phyloP scores from a whole-genome alignment of 2,329 filamentous ascomycete genomes.

The Cordyceps fumosorosea region DNA sequence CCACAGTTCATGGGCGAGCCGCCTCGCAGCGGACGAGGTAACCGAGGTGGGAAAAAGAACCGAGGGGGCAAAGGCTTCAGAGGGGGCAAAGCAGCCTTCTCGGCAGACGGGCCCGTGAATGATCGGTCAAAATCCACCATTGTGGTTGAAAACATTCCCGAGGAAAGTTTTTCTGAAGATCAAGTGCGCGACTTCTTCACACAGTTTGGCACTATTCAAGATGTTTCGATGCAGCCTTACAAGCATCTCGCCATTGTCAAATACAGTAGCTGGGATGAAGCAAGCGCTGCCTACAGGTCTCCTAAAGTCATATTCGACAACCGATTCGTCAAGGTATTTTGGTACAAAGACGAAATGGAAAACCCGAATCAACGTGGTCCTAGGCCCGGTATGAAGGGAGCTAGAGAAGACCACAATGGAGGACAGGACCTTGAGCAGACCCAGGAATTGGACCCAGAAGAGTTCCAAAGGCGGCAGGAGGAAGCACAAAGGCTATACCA shows the following conservation, averaged over 20 bases:
- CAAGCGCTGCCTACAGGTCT: constrained; percentile 65
- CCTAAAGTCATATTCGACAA: constrained; percentile 81
- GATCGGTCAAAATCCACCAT: constrained; percentile 61
- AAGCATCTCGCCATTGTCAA: constrained; percentile 64
- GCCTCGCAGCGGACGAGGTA: not conserved
- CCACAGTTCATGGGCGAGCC: not conserved
- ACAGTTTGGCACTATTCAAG: constrained; percentile 60
- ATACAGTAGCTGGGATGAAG: constrained; percentile 58
- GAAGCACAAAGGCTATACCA: constrained; percentile 65
- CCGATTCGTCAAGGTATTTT: constrained; percentile 78
- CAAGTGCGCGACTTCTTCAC: constrained; percentile 62
- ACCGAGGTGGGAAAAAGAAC: constrained; percentile 18
- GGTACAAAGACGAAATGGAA: constrained; percentile 55
- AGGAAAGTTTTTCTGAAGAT: constrained; percentile 60
- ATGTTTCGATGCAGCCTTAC: constrained; percentile 59
- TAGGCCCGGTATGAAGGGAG: constrained; percentile 22
- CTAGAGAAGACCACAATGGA: not conserved
- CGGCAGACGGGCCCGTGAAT: constrained; percentile 54
- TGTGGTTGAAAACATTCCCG: constrained; percentile 72
- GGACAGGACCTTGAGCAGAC: constrained; percentile 17
- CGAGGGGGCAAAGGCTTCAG: constrained; percentile 29
- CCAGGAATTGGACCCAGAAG: constrained; percentile 60
- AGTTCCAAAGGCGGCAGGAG: constrained; percentile 61
- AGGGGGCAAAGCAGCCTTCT: constrained; percentile 50
- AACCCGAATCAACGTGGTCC: constrained; percentile 19